Base-by-base conservation (phyloP, 495 filamentous ascomycete genomes). In the Talaromyces proteolyticus region DNA sequence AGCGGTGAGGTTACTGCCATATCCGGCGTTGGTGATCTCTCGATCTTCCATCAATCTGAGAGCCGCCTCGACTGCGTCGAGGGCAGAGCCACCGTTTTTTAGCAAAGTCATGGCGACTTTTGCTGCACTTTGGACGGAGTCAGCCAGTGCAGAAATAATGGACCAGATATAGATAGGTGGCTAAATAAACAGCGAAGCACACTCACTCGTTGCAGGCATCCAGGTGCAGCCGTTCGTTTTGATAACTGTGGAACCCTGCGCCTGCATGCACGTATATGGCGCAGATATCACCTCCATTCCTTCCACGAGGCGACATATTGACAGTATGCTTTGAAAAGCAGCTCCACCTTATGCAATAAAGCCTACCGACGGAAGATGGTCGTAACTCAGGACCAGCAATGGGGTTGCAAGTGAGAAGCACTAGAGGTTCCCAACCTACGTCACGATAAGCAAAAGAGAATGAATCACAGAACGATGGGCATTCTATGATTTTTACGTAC, bases 201-300 rank as follows among this genome's bases (percentile, higher is more conserved):
- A 78, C 88, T 72, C 75, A 97, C 93, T 89, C 82, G 53, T 84
- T 82, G 63, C 93, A 97, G 18, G 89, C 88, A 56, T 85, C 70
- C 11, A 97, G 77, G 61, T 98, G 93, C 34, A 85, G 72, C 14
- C 72, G 68, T 61, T 97, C 90, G 66, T 97, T 96, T 44, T 85
- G 77, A 14, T 72, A 58, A 57, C 88, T 95, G 64, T 98, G 93
- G 58, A 86, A 96, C n/a, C 93, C 93, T 16, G 93, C 93, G 11
- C 93, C 93, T 18, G 91, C 93, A 72, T 98, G 93, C 50, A 97
- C 82, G 60, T 95, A 96, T 26, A 97, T 87, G n/a, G 86, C 87
- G 51, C 73, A 78, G 8, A 78, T 52, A 46, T 80, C 72, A 16
- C 72, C 64, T 39, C 55, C 61, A 41, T 54, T 60, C 46, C 61